Evolutionary conservation across 768 basidiomycete species (phyloP), one percentile per base, ranked within the genome.

Genomic region (Tylopilus balloui): DNA sequence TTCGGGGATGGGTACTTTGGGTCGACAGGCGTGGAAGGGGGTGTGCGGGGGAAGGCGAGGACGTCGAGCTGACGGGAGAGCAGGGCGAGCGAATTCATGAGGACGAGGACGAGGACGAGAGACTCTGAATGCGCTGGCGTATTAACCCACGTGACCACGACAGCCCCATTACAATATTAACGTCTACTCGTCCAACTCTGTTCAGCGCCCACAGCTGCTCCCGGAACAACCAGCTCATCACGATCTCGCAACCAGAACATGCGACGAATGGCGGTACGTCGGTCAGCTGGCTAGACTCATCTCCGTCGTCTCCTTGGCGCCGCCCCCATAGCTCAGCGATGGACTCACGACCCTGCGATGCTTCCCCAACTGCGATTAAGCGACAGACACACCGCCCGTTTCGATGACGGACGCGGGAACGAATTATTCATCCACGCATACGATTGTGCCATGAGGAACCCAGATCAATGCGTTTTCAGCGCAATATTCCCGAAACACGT

Each of bases 361-460:
- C n/a, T 94, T 94, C 0, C 91, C 92, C 6, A 89, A 72, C 61
- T 90, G 86, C 20, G 86, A 86, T 92, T 80, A 50, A 88, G 68
- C 1, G 90, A 88, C 38, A 94, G 72, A 15, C 83, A 84, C 17
- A 92, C 86, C 3, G 91, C 88, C 19, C 92, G 83, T 67, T 93
- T 94, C 28, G 84, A 81, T 1, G 90, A 81, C 8, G 92, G 84
- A 17, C 84, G 80, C 31, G 88, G 82, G 67, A 94, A 74, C 21
- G 76, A 74, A 56, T 73, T 78, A 47, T 70, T 73, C 52, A 79
- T 70, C 79, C 78, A 78, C 17, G 75, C 69, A 54, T 87, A 86
- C 3, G 80, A 79, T 56, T 83, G 80, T 3, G 84, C 81, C 81
- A 88, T 84, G 45, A 90, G 67, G 68, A 92, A 89, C 14, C 85